phyloP scores from a whole-genome alignment of 306 rosid genomes.

The Sophora flavescens region DNA sequence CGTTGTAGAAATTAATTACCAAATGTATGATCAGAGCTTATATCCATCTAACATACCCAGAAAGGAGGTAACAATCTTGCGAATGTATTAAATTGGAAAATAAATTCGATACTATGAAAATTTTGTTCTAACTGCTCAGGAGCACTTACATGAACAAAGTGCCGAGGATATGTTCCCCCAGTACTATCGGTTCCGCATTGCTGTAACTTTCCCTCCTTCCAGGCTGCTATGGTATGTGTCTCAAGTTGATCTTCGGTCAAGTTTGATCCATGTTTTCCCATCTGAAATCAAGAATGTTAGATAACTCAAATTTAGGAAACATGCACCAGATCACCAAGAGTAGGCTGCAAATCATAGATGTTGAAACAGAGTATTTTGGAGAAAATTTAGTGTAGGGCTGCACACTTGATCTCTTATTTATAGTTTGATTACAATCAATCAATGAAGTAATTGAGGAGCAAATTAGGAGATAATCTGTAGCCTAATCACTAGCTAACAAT shows the following conservation, averaged over 20 bases:
- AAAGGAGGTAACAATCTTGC: not conserved
- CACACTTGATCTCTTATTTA: not conserved
- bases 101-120: not conserved
- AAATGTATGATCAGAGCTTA: not conserved
- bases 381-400: not conserved
- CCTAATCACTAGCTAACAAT: too few species aligned
- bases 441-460: not conserved
- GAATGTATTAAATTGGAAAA: constrained; percentile 10
- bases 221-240: constrained; percentile 68
- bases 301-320: constrained; percentile 27
- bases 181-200: constrained; percentile 46
- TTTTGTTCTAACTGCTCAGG: constrained; percentile 1
- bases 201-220: constrained; percentile 64
- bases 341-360: constrained; percentile 12
- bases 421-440: too few species aligned
- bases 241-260: constrained; percentile 70
- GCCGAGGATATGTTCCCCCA: constrained; percentile 43
- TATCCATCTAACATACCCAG: not conserved
- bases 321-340: constrained; percentile 19
- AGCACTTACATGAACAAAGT: constrained; percentile 67
- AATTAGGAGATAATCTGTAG: too few species aligned
- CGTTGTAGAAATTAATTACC: constrained; percentile 9
- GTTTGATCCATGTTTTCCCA: constrained; percentile 61
- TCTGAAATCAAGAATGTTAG: constrained; percentile 52
- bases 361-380: constrained; percentile 16